Conservation (phyloP, 192 early-diverging fungal genomes). For the Coemansia furcata region DNA sequence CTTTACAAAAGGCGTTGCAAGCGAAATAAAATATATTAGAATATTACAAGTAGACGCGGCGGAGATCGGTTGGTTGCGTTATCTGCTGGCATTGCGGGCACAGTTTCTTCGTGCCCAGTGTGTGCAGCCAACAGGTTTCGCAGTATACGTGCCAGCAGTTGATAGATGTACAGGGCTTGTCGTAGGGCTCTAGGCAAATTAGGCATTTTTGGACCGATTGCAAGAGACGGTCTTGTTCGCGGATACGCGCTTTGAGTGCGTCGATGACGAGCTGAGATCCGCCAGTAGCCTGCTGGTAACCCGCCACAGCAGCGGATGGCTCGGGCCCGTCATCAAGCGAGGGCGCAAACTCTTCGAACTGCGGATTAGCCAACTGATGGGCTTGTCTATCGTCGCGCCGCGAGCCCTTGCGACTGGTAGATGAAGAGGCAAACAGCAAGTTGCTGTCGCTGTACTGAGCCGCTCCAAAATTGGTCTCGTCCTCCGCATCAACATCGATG, state of each 20-base stretch:
- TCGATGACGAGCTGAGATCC: slow-evolving; percentile 72
- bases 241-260: slow-evolving; percentile 68
- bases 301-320: background rate
- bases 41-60: slow-evolving; percentile 75
- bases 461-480: slow-evolving; percentile 66
- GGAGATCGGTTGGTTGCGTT: slow-evolving; percentile 75
- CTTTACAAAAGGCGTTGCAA: slow-evolving; percentile 17
- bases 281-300: background rate
- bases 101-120: slow-evolving; percentile 79
- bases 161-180: slow-evolving; percentile 69
- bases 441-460: slow-evolving; percentile 74
- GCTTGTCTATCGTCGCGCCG: slow-evolving; percentile 32
- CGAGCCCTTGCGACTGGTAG: slow-evolving; percentile 9
- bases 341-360: slow-evolving; percentile 15
- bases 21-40: background rate
- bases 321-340: background rate
- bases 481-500: slow-evolving; percentile 70
- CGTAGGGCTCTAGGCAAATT: slow-evolving; percentile 76
- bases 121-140: slow-evolving; percentile 83
- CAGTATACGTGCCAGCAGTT: slow-evolving; percentile 94
- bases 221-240: slow-evolving; percentile 58
- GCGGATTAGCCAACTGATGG: slow-evolving; percentile 46
- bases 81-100: slow-evolving; percentile 91
- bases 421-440: slow-evolving; percentile 32
- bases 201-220: slow-evolving; percentile 63